Base-by-base conservation (phyloP, 1,139 yeast genomes). In the Geotrichum australiense region DNA sequence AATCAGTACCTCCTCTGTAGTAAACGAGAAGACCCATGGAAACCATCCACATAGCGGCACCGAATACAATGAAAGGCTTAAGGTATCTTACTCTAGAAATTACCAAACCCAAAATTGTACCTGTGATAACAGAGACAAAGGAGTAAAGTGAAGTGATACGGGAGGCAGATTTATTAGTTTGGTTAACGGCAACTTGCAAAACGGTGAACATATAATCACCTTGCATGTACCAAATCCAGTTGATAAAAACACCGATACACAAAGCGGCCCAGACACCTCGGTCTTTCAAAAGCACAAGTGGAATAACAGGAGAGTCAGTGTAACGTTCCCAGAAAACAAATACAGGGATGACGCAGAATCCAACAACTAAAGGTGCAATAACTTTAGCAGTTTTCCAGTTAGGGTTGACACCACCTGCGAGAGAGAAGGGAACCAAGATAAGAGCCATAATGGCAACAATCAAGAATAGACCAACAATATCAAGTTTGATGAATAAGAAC, bases 191-290 rank as follows among this genome's bases (percentile, higher is more conserved):
- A 29, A 79, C 83, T 38, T 74, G 54, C 47, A 81, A 64, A 15
- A 80, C 78, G 0, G 86, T 71, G 58, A 76, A 80, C 63, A 81
- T 61, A 57, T 68, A 80, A 52, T 76, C 84, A 48, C 78, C 76
- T 39, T 80, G 84, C 81, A 79, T 74, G 62, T 73, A 73, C 73
- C 74, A 79, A 39, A 76, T 64, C 57, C 77, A 71, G 61, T 77
- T 69, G 51, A 76, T 69, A 46, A 75, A 62, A 45, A 76, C 58
- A 21, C 74, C 82, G 50, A 80, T 68, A 32, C 58, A 53, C 39
- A 73, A 47, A 51, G 85, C 80, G 50, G 84, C 73, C 71, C 81
- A 76, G 22, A 80, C 77, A 50, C 83, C 83, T 53, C 85, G 72
- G 57, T 80, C 82, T 49, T 65, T 74, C 56, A 81, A 58, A 50